These are phyloP conservation scores for Cyberlindnera bimundalis DNA, from an alignment of 805 yeast species.

Conservation along the genomic window DNA sequence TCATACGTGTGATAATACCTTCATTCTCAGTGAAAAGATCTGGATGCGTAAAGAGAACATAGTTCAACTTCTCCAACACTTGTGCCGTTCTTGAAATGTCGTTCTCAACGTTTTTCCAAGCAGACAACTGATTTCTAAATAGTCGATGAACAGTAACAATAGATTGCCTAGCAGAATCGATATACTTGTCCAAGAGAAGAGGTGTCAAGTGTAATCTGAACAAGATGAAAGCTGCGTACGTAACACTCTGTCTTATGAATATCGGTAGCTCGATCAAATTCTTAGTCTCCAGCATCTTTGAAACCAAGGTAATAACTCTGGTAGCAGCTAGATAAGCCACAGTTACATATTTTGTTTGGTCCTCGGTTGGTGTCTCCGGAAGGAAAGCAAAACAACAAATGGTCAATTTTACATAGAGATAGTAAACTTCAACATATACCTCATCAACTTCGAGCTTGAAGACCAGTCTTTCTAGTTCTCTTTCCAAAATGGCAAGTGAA, in stretches of 20 bases:
- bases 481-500: constrained; percentile 68
- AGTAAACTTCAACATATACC: constrained; percentile 70
- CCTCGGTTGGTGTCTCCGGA: constrained; percentile 86
- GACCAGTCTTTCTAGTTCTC: constrained; percentile 73
- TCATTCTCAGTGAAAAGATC: constrained; percentile 68
- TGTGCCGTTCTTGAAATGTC: constrained; percentile 91
- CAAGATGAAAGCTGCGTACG: constrained; percentile 72
- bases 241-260: constrained; percentile 80
- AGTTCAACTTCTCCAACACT: constrained; percentile 82
- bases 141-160: constrained; percentile 90
- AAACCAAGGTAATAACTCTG: constrained; percentile 71
- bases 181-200: constrained; percentile 57
- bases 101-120: constrained; percentile 84
- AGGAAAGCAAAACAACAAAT: constrained; percentile 86
- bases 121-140: constrained; percentile 80
- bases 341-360: constrained; percentile 80
- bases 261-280: constrained; percentile 83
- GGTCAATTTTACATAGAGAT: constrained; percentile 72
- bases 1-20: constrained; percentile 81
- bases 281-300: constrained; percentile 62
- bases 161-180: constrained; percentile 88
- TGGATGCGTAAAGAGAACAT: constrained; percentile 83
- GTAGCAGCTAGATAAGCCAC: constrained; percentile 81
- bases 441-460: constrained; percentile 64
- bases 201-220: constrained; percentile 83